Conservation (phyloP, 805 yeast genomes). For the Ascoidea asiatica region DNA sequence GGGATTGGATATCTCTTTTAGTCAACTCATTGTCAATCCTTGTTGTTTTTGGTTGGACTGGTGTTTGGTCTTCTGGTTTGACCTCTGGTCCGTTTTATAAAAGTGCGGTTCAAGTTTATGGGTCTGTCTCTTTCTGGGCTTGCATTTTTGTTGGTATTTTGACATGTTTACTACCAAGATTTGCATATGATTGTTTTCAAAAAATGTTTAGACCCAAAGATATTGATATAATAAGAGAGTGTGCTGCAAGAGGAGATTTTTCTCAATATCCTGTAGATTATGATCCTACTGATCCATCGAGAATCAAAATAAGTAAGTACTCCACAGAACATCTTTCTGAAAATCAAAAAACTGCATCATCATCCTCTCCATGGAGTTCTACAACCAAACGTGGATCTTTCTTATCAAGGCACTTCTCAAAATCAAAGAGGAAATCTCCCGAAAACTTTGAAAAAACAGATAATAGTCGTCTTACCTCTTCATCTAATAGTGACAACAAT, state of each 20-base stretch:
- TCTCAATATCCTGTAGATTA: conserved; percentile 51
- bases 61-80: conserved; percentile 53
- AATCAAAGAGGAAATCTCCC: too few relatives aligned
- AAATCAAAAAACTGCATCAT: not conserved
- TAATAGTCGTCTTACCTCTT: not conserved
- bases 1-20: conserved; percentile 66
- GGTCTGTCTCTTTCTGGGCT: conserved; percentile 53
- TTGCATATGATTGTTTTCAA: conserved; percentile 40
- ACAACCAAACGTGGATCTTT: not conserved
- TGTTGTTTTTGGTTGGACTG: conserved; percentile 63
- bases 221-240: conserved; percentile 61
- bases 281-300: conserved; percentile 72
- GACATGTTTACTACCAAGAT: conserved; percentile 55
- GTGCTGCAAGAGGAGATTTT: conserved; percentile 53
- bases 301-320: conserved; percentile 37
- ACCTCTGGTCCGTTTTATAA: conserved; percentile 49
- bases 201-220: conserved; percentile 49
- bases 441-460: too few relatives aligned
- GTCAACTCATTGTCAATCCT: conserved; percentile 45
- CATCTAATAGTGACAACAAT: not conserved
- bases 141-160: conserved; percentile 50
- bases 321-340: conserved; percentile 20
- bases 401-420: not conserved
- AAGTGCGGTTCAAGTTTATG: conserved; percentile 52
- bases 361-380: not conserved